These are phyloP conservation scores for Pulveroboletus ravenelii DNA, from an alignment of 768 basidiomycete genomes.

Conservation along the genomic window DNA sequence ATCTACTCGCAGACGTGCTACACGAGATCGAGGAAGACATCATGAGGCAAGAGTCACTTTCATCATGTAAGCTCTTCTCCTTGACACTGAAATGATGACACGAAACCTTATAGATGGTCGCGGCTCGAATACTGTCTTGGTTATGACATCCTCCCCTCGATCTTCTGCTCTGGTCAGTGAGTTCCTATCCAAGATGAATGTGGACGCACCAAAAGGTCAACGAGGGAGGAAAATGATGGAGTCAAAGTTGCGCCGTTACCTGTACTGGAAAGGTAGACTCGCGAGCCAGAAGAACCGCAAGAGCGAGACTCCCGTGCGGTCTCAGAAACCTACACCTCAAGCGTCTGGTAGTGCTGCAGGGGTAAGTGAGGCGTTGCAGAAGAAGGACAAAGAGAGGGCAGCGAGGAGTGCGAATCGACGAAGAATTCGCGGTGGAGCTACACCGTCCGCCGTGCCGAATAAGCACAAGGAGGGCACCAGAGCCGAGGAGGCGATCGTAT, in stretches of 20 bases:
- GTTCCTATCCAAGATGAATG: constrained; percentile 65
- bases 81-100: background rate
- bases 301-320: background rate
- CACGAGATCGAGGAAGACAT: constrained; percentile 90
- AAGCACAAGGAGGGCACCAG: too few species aligned
- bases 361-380: constrained; percentile 70
- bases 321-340: constrained; percentile 10
- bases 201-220: constrained; percentile 49
- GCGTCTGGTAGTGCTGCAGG: constrained; percentile 19
- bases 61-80: constrained; percentile 11
- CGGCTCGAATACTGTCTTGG: constrained; percentile 71
- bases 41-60: constrained; percentile 49
- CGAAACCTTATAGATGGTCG: constrained; percentile 28
- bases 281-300: constrained; percentile 22
- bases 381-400: constrained; percentile 64
- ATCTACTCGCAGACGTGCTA: constrained; percentile 74
- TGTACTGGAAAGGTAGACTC: constrained; percentile 74
- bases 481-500: too few species aligned
- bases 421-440: constrained; percentile 71
- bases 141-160: constrained; percentile 82
- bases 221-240: constrained; percentile 80
- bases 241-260: constrained; percentile 61
- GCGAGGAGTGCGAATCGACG: constrained; percentile 61
- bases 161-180: constrained; percentile 73
- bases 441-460: constrained; percentile 14